Conservation (phyloP, 192 early-diverging fungal species). For the Coemansia sp. region DNA sequence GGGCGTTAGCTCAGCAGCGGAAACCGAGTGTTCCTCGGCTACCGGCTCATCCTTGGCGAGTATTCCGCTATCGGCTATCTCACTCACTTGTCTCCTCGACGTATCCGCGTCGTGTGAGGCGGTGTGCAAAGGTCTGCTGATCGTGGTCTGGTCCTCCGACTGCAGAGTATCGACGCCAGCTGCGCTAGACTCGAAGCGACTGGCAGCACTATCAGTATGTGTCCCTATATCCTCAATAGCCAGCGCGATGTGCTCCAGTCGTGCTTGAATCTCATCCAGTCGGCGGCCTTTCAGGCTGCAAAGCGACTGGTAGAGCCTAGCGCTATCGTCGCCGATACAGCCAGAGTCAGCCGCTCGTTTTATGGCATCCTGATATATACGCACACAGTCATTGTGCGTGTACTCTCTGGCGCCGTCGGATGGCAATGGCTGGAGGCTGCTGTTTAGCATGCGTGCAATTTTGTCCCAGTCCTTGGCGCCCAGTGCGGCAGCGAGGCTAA, state of each 20-base stretch:
- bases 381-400: conserved; percentile 26
- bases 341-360: neutral
- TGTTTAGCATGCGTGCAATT: conserved; percentile 13
- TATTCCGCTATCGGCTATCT: neutral
- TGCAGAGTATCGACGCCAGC: no score
- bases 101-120: neutral
- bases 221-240: conserved; percentile 2
- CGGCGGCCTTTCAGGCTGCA: conserved; percentile 21
- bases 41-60: neutral
- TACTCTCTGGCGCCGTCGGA: neutral
- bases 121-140: neutral
- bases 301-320: conserved; percentile 13
- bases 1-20: neutral
- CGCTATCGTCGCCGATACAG: neutral
- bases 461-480: conserved; percentile 30
- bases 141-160: neutral
- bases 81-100: neutral
- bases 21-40: neutral
- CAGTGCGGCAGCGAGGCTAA: conserved; percentile 27
- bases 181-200: no score
- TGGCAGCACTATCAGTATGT: no score
- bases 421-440: neutral
- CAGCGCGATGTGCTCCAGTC: conserved; percentile 16
- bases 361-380: conserved; percentile 23
- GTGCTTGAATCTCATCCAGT: conserved; percentile 31